Evolutionary conservation across 345 rosid species (phyloP).

Genomic region (Dipteronia sinensis): DNA sequence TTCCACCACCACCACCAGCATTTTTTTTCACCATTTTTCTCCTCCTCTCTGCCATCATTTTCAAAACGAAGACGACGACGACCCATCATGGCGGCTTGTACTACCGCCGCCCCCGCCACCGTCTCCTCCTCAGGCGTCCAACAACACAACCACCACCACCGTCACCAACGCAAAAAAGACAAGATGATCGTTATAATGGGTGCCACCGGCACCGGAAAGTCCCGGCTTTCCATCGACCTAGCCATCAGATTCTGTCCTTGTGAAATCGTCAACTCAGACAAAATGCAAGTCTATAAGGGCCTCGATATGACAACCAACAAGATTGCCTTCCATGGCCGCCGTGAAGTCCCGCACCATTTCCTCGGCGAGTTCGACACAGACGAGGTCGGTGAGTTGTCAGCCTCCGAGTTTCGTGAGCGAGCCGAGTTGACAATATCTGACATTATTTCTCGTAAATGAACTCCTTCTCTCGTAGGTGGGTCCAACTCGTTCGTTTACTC

Average conservation of each 20-base stretch:
- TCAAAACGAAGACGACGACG: neutral
- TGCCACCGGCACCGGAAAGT: constrained; percentile 88
- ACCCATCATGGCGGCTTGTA: neutral
- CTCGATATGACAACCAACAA: constrained; percentile 90
- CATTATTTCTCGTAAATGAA: constrained; percentile 40
- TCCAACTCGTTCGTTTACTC: constrained; percentile 87
- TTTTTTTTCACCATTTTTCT: neutral
- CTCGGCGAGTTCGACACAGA: constrained; percentile 58
- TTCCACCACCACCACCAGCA: neutral
- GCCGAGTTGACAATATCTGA: constrained; percentile 45
- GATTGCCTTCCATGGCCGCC: constrained; percentile 55
- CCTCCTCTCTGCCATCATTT: neutral
- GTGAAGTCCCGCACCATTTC: constrained; percentile 72
- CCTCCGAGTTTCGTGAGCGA: constrained; percentile 51
- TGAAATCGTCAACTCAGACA: constrained; percentile 85
- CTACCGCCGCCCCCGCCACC: neutral
- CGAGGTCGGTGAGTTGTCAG: constrained; percentile 50
- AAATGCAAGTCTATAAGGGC: constrained; percentile 79
- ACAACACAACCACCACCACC: constrained; percentile 13
- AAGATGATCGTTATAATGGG: constrained; percentile 82
- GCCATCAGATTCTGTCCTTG: constrained; percentile 46
- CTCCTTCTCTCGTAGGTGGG: constrained; percentile 86
- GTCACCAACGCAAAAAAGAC: constrained; percentile 31
- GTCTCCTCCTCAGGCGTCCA: constrained; percentile 22
- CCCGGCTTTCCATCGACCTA: constrained; percentile 78